A percentile compares a stretch with the other conserved stretches of the same genome.
Conservation (phyloP, 140 eudicot genomes). For the Flaveria floridana region DNA sequence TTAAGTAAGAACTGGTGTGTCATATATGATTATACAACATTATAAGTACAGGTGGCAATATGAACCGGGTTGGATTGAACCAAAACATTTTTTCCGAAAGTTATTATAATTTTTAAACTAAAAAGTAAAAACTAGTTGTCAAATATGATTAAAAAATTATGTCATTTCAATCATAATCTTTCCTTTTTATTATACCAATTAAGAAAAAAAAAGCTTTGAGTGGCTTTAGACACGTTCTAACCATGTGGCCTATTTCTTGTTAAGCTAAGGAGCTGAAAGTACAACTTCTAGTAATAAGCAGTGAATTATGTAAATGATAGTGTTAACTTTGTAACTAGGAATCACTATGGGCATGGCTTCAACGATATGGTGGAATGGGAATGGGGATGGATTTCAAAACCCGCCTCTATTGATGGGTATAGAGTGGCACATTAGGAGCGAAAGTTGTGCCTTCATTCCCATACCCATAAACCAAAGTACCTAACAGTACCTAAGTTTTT, state of each 20-base stretch:
- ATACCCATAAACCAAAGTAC: not conserved
- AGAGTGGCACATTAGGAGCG: not conserved
- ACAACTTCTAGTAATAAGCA: slow-evolving; percentile 3
- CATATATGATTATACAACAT: not conserved
- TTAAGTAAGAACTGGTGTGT: not conserved
- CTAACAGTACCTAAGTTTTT: not conserved
- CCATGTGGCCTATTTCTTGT: not conserved
- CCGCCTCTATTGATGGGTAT: not conserved
- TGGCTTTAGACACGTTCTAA: not conserved
- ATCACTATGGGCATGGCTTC: not conserved
- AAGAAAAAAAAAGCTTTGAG: not conserved
- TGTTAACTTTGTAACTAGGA: slow-evolving; percentile 4
- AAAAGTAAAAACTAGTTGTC: not conserved
- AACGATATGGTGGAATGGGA: not conserved
- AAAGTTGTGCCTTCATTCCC: not conserved
- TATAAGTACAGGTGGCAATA: not conserved
- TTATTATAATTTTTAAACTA: not conserved
- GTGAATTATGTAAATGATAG: not conserved
- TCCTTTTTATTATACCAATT: not conserved
- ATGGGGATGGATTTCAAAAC: not conserved
- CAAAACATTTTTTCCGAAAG: not conserved
- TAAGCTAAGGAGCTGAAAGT: not conserved
- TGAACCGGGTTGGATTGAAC: not conserved
- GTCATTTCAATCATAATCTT: not conserved
- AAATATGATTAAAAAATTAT: slow-evolving; percentile 4